phyloP scores from a whole-genome alignment of 1,284 basidiomycete species.

The Phenoliferia sp. region DNA sequence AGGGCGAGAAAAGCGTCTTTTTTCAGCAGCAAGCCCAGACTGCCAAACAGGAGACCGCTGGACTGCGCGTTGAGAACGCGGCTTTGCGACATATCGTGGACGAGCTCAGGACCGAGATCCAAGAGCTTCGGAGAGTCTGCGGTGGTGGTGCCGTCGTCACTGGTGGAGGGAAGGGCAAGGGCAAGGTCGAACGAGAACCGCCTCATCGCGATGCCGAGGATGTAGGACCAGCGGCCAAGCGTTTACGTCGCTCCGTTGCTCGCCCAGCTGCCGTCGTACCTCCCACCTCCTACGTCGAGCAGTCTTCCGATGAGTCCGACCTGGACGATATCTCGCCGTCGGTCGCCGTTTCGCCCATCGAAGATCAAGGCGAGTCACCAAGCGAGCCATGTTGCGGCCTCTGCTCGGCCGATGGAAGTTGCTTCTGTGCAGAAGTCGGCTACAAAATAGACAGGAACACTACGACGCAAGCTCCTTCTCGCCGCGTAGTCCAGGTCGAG shows the following conservation, averaged over 20 bases:
- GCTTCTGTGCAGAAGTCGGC: slow-evolving; percentile 30
- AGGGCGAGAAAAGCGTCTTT: slow-evolving; percentile 35
- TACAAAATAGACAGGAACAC: slow-evolving; percentile 14
- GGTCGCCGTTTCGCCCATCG: not conserved
- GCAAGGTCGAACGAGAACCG: not conserved
- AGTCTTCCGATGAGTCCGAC: not conserved
- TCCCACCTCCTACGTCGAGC: not conserved
- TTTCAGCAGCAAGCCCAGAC: slow-evolving; percentile 35
- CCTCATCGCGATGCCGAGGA: not conserved
- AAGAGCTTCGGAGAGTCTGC: not conserved
- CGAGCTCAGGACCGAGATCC: slow-evolving; percentile 17
- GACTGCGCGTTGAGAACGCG: slow-evolving; percentile 28
- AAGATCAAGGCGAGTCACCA: not conserved
- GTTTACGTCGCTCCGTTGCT: not conserved
- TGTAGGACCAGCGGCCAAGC: not conserved
- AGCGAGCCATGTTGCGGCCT: slow-evolving; percentile 19
- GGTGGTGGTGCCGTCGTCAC: not conserved
- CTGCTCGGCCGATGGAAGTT: slow-evolving; percentile 19
- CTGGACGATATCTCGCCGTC: not conserved
- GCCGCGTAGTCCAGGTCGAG: slow-evolving; percentile 3
- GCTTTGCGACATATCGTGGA: slow-evolving; percentile 18
- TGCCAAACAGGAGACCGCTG: slow-evolving; percentile 26
- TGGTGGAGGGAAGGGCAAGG: slow-evolving; percentile 4
- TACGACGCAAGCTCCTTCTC: not conserved
- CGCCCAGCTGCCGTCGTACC: not conserved